Conservation (phyloP, 2,329 filamentous ascomycete genomes). For the Ceratocystis cacaofunesta region DNA sequence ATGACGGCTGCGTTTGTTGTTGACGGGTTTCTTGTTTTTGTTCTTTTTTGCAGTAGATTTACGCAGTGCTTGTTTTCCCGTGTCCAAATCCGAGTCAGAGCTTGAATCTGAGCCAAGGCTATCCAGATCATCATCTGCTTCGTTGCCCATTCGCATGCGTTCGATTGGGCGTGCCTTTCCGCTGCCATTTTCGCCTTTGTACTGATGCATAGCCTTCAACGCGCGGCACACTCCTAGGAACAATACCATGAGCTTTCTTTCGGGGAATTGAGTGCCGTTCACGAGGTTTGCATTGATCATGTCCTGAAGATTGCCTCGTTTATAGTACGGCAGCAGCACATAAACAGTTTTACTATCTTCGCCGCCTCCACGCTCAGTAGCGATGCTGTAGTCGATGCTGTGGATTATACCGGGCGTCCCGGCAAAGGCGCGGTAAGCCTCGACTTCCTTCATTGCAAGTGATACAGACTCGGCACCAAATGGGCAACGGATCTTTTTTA, state of each 20-base stretch:
- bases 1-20: neutral
- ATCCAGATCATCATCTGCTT: constrained; percentile 27
- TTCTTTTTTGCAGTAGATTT: neutral
- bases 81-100: constrained; percentile 22
- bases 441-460: constrained; percentile 90
- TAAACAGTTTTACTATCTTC: constrained; percentile 77
- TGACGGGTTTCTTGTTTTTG: neutral
- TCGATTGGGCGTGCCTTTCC: constrained; percentile 24
- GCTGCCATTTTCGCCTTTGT: constrained; percentile 37
- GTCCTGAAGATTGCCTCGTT: constrained; percentile 89
- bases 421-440: constrained; percentile 84
- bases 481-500: constrained; percentile 98
- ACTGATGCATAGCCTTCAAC: constrained; percentile 81
- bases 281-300: constrained; percentile 97
- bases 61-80: constrained; percentile 25
- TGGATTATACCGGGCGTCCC: constrained; percentile 76
- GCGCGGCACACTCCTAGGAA: constrained; percentile 87
- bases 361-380: constrained; percentile 52
- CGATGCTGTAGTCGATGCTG: constrained; percentile 67
- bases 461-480: constrained; percentile 94
- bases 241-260: constrained; percentile 71
- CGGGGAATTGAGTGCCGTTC: constrained; percentile 82
- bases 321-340: constrained; percentile 88
- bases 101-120: constrained; percentile 21
- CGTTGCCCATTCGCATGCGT: constrained; percentile 38